A percentile compares a stretch with the other conserved stretches of the same genome.
Evolutionary conservation across 768 basidiomycete genomes (phyloP).

Genomic region (Tylopilus balloui): DNA sequence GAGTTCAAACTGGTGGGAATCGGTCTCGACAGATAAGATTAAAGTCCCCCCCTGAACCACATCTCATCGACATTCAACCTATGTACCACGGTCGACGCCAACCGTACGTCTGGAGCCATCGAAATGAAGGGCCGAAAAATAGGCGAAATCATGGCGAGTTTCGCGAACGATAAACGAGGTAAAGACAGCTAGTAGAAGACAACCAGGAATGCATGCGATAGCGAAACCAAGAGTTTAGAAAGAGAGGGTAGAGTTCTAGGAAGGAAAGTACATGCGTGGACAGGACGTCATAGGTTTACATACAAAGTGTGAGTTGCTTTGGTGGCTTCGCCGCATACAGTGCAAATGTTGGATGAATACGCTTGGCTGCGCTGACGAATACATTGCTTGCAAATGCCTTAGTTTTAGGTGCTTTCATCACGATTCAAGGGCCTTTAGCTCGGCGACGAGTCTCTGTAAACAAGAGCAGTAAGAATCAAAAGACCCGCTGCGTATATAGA

Average conservation of each 20-base stretch:
- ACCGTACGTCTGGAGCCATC: neutral
- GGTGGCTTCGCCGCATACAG: conserved; percentile 27
- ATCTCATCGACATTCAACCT: conserved; percentile 10
- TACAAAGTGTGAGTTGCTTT: conserved; percentile 27
- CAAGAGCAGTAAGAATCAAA: conserved; percentile 2
- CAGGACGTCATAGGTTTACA: conserved; percentile 27
- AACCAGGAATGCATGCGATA: conserved; percentile 22
- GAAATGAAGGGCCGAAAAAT: conserved; percentile 4
- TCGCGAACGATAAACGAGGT: conserved; percentile 10
- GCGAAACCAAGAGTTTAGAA: conserved; percentile 6
- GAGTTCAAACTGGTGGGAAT: conserved; percentile 19
- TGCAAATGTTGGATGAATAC: conserved; percentile 20
- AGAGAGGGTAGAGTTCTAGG: conserved; percentile 17
- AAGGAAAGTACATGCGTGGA: conserved; percentile 23
- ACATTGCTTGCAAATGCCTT: conserved; percentile 22
- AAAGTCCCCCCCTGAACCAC: neutral
- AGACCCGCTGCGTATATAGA: neutral
- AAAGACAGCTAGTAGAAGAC: conserved; percentile 20
- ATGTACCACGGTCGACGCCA: conserved; percentile 6
- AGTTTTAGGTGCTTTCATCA: conserved; percentile 15
- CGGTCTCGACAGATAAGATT: conserved; percentile 22
- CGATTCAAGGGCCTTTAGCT: conserved; percentile 50
- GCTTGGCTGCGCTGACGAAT: conserved; percentile 22
- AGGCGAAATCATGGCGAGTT: conserved; percentile 5
- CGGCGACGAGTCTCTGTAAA: conserved; percentile 57